A percentile compares a stretch with the other conserved stretches of the same genome.
These are phyloP conservation scores for Fermentozyma sake DNA, from an alignment of 1,139 yeast genomes.

Conservation along the genomic window DNA sequence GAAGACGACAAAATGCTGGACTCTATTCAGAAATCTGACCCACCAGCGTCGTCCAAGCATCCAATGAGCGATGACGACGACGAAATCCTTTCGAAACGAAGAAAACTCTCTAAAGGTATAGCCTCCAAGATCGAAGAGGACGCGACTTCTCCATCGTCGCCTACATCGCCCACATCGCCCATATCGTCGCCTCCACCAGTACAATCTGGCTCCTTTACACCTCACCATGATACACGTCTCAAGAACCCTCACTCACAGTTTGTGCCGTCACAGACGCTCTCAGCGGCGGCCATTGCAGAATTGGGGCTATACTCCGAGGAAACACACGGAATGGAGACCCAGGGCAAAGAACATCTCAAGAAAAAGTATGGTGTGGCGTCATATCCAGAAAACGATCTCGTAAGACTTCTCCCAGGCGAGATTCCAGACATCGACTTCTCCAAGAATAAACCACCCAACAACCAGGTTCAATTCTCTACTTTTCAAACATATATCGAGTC, in stretches of 20 bases:
- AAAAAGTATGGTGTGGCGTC: constrained; percentile 84
- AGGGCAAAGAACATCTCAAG: constrained; percentile 70
- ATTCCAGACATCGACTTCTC: constrained; percentile 88
- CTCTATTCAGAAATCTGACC: no score
- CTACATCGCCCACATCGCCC: no score
- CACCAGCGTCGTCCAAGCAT: constrained; percentile 5
- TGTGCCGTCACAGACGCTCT: constrained; percentile 68
- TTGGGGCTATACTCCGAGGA: constrained; percentile 67
- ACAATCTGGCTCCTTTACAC: constrained; percentile 44
- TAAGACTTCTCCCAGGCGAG: constrained; percentile 76
- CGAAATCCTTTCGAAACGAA: constrained; percentile 5
- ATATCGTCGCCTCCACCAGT: no score
- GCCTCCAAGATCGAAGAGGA: constrained; percentile 2
- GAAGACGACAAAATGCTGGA: no score
- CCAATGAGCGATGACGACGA: constrained; percentile 6
- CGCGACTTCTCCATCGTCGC: constrained; percentile 21
- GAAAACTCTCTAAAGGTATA: constrained; percentile 3
- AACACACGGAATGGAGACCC: constrained; percentile 48
- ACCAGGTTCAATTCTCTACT: constrained; percentile 89
- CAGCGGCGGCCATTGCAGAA: constrained; percentile 58
- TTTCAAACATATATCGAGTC: constrained; percentile 84
- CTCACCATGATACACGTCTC: constrained; percentile 53
- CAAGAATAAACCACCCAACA: constrained; percentile 71
- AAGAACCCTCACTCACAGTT: constrained; percentile 78
- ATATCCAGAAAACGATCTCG: constrained; percentile 75